A percentile compares a stretch with the other conserved stretches of the same genome.
Conservation (phyloP, 106 monocot genomes). For the Ottelia alismoides region DNA sequence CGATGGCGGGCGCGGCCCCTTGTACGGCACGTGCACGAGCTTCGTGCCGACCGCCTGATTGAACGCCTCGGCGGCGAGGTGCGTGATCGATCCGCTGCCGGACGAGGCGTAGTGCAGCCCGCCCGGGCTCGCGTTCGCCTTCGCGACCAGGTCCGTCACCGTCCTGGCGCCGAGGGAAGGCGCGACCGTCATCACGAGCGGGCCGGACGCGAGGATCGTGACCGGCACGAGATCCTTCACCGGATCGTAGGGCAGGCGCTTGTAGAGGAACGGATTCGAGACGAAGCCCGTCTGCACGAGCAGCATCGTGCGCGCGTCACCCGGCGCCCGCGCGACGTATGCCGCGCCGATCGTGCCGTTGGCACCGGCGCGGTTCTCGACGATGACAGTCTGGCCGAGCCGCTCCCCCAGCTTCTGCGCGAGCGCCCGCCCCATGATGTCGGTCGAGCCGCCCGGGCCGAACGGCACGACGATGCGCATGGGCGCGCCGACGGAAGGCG, state of each 20-base stretch:
- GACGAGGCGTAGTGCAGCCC: background rate
- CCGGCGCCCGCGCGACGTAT: background rate
- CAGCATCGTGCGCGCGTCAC: background rate
- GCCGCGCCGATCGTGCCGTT: background rate
- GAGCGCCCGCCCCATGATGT: background rate
- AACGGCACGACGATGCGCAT: background rate
- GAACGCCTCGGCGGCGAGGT: background rate
- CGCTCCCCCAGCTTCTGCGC: background rate
- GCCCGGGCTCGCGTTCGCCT: background rate
- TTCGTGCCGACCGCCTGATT: background rate
- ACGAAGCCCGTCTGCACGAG: background rate
- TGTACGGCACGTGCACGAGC: background rate
- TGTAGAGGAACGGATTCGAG: background rate
- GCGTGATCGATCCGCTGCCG: background rate
- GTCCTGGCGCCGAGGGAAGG: background rate
- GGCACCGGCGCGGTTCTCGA: background rate
- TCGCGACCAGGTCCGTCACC: background rate
- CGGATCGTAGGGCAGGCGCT: background rate
- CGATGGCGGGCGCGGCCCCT: background rate
- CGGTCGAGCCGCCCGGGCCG: background rate
- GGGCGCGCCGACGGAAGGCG: background rate
- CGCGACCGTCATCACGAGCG: background rate
- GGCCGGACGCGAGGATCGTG: background rate
- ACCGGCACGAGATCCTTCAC: background rate
- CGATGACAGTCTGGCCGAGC: background rate